Percentiles rank a stretch among this genome's conserved stretches.
phyloP scores from a whole-genome alignment of 345 rosid species.

The Eutrema yunnanense region DNA sequence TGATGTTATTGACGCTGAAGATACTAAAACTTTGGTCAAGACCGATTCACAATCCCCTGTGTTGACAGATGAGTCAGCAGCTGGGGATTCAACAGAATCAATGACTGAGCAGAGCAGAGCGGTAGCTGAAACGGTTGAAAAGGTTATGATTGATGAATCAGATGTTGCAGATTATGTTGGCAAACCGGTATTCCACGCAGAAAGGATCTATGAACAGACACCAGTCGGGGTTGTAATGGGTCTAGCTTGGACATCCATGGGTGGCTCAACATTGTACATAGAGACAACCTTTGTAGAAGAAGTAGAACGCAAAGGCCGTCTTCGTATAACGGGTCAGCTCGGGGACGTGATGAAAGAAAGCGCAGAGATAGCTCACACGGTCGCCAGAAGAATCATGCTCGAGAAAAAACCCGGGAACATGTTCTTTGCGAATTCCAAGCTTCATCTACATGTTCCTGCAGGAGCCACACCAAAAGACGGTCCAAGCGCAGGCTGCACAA shows the following conservation, averaged over 20 bases:
- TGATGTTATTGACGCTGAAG: constrained; percentile 5
- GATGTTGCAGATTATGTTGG: constrained; percentile 72
- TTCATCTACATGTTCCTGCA: constrained; percentile 84
- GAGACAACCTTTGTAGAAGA: constrained; percentile 76
- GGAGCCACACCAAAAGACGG: constrained; percentile 91
- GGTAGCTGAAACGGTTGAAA: constrained; percentile 31
- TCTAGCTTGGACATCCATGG: constrained; percentile 97
- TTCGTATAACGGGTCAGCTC: constrained; percentile 72
- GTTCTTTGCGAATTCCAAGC: constrained; percentile 62
- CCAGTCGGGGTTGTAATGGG: constrained; percentile 97
- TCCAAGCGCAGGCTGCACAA: constrained; percentile 90
- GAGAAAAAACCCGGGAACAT: constrained; percentile 56
- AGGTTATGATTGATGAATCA: constrained; percentile 48
- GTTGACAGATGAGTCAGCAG: constrained; percentile 7
- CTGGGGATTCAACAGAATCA: constrained; percentile 12
- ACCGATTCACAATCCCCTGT: constrained; percentile 24
- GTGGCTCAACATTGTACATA: constrained; percentile 89
- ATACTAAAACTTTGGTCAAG: constrained; percentile 3
- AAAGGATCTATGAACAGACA: constrained; percentile 69
- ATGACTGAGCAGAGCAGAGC: constrained; percentile 23
- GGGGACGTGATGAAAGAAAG: constrained; percentile 98
- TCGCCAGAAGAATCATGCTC: constrained; percentile 53
- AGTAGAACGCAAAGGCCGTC: constrained; percentile 70
- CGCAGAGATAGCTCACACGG: constrained; percentile 80
- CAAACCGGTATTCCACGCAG: constrained; percentile 82